A percentile compares a stretch with the other conserved stretches of the same genome.
Conservation (phyloP, 2,329 filamentous ascomycete genomes). For the Ophiognomonia clavigignenti-juglandacearum region DNA sequence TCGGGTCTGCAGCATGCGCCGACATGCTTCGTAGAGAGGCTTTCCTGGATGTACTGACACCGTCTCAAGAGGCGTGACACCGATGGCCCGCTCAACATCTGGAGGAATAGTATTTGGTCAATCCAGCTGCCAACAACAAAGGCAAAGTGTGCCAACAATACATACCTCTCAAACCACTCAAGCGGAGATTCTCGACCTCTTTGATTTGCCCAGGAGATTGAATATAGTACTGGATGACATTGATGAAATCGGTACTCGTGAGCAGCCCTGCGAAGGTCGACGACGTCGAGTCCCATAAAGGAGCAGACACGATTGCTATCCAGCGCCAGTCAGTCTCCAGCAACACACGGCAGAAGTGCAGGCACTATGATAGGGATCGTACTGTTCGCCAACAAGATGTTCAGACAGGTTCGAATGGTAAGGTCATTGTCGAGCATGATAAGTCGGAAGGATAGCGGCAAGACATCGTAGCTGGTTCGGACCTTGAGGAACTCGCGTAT, state of each 20-base stretch:
- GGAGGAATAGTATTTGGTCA: constrained; percentile 3
- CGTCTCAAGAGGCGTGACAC: constrained; percentile 86
- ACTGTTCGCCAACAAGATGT: constrained; percentile 96
- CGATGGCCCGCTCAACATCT: constrained; percentile 96
- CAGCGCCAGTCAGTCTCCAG: constrained; percentile 1
- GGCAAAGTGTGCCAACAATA: constrained; percentile 9
- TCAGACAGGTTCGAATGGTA: constrained; percentile 93
- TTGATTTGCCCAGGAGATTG: constrained; percentile 88
- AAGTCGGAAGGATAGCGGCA: constrained; percentile 91
- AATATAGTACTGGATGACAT: constrained; percentile 98
- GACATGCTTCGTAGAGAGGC: constrained; percentile 91
- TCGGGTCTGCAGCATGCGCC: constrained; percentile 88
- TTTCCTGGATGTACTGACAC: constrained; percentile 89
- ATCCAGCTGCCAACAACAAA: constrained; percentile 7
- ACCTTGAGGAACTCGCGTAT: constrained; percentile 95
- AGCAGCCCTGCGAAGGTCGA: constrained; percentile 91
- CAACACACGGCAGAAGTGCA: neutral
- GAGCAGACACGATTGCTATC: constrained; percentile 91
- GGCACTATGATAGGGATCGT: constrained; percentile 19
- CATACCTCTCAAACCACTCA: constrained; percentile 86
- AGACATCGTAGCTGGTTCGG: constrained; percentile 94
- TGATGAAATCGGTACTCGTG: constrained; percentile 96
- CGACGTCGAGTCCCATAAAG: constrained; percentile 90
- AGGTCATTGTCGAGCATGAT: constrained; percentile 94
- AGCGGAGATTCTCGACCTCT: constrained; percentile 86